Conservation (phyloP, 2,329 filamentous ascomycete species). For the Xylaria sp. region DNA sequence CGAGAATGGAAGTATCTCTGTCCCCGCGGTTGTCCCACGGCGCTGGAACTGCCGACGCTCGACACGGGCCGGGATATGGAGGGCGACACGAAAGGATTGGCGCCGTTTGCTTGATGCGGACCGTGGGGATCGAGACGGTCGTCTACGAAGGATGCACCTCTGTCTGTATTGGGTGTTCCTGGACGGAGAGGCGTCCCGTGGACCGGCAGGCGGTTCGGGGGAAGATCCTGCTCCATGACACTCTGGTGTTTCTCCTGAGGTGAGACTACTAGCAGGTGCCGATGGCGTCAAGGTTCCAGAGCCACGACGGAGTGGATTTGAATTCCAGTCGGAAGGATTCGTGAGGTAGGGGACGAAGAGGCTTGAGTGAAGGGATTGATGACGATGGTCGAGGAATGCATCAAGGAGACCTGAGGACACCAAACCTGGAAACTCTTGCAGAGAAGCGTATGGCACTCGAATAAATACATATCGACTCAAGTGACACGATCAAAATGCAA, state of each 20-base stretch:
- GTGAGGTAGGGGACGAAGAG: background rate
- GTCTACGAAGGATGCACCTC: slow-evolving; percentile 38
- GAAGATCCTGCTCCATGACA: slow-evolving; percentile 24
- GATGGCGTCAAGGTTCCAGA: background rate
- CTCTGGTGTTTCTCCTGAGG: background rate
- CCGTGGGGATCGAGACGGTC: slow-evolving; percentile 25
- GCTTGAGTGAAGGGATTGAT: background rate
- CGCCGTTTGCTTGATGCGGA: slow-evolving; percentile 20
- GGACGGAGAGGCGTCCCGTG: slow-evolving; percentile 38
- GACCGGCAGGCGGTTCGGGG: slow-evolving; percentile 22
- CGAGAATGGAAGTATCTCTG: slow-evolving; percentile 68
- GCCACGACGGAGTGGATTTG: background rate
- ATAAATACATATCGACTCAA: background rate
- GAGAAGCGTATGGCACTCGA: background rate
- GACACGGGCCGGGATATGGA: slow-evolving; percentile 42
- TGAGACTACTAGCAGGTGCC: background rate
- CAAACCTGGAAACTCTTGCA: background rate
- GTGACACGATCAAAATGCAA: slow-evolving; percentile 8
- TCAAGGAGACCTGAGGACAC: no score
- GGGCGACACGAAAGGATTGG: slow-evolving; percentile 45
- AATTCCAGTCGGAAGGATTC: background rate
- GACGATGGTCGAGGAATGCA: no score
- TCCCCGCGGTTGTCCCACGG: slow-evolving; percentile 35
- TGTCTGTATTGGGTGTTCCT: slow-evolving; percentile 40
- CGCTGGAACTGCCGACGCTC: slow-evolving; percentile 43